Evolutionary conservation across 768 basidiomycete species (phyloP), one percentile per base, ranked within the genome.

Genomic region (Boletus vermiculosoides): DNA sequence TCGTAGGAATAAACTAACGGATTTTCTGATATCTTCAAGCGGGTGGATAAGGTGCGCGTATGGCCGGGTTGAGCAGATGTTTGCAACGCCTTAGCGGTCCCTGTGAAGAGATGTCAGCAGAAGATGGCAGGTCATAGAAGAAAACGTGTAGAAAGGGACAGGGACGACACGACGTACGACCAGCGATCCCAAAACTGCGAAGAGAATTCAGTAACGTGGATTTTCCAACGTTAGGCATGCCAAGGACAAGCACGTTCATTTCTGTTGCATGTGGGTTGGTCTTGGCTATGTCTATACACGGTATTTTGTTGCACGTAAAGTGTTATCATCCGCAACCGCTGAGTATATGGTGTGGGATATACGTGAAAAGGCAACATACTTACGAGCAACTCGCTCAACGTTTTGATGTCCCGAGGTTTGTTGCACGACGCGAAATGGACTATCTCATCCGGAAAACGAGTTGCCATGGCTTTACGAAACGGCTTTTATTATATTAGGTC

Each of bases 141-240:
- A 50, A 49, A 55, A 48, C 53, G 31, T 28, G 45, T 45, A 28
- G 48, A 46, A 25, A 34, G 25, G 9, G n/a, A 23, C 56, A 50
- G 56, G 54, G 58, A 59, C 28, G 41, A 52, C 4, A 8, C 44
- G 31, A 82, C 86, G 69, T 71, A 95, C 94, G 87, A 69, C 94
- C 94, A 64, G 81, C 78, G 45, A 96, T 90, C 12, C 96, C 96
- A 67, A 86, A 86, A 66, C 83, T 86, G 42, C 96, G 83, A 28
- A 99, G 79, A 1, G 93, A 85, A 67, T 99, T 99, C 13, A 99
- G 77, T 50, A 98, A 74, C 3, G 92, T 95, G 15, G 95, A 98
- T 75, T 99, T 98, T 41, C 96, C 96, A 46, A 98, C 94, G 71
- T 98, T 98, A 18, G 97, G 97, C 96, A 99, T 98, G 23, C 97